Conservation (phyloP, 2,329 filamentous ascomycete species). For the Ophiocordyceps sinensis region DNA sequence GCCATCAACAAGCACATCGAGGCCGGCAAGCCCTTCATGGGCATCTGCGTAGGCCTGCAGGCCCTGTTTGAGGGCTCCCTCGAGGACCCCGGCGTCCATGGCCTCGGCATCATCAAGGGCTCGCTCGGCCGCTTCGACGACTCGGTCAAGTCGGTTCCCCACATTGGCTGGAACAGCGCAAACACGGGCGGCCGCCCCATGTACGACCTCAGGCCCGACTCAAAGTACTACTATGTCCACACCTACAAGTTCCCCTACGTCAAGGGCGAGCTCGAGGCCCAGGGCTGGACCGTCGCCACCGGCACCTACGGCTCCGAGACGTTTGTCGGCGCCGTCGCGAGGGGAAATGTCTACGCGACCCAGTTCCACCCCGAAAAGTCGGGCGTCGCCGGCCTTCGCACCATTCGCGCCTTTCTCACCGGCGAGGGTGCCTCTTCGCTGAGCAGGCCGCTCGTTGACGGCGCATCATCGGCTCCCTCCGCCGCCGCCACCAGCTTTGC, state of each 20-base stretch:
- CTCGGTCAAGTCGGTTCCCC: constrained; percentile 75
- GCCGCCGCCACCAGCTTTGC: constrained; percentile 9
- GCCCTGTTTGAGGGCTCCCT: constrained; percentile 76
- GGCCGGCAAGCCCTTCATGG: constrained; percentile 94
- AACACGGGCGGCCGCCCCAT: constrained; percentile 44
- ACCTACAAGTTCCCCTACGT: constrained; percentile 75
- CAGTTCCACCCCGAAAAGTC: constrained; percentile 99
- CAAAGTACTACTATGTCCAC: constrained; percentile 99
- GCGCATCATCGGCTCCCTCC: not conserved
- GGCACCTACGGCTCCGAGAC: constrained; percentile 76
- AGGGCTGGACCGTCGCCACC: constrained; percentile 87
- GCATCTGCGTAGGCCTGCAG: constrained; percentile 90
- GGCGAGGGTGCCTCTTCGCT: constrained; percentile 46
- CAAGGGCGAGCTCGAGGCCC: constrained; percentile 56
- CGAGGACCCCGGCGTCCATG: constrained; percentile 58
- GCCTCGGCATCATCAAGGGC: constrained; percentile 61
- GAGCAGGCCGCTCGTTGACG: constrained; percentile 4
- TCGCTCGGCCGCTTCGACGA: constrained; percentile 65
- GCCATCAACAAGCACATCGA: constrained; percentile 72
- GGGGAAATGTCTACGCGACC: constrained; percentile 74
- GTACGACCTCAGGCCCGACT: constrained; percentile 64
- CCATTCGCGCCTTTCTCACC: constrained; percentile 75
- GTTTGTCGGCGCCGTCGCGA: constrained; percentile 82
- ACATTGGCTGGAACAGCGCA: constrained; percentile 97
- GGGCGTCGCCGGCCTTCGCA: constrained; percentile 71